Evolutionary conservation across 768 basidiomycete species (phyloP).

Genomic region (Phanerodontia chrysosporium): DNA sequence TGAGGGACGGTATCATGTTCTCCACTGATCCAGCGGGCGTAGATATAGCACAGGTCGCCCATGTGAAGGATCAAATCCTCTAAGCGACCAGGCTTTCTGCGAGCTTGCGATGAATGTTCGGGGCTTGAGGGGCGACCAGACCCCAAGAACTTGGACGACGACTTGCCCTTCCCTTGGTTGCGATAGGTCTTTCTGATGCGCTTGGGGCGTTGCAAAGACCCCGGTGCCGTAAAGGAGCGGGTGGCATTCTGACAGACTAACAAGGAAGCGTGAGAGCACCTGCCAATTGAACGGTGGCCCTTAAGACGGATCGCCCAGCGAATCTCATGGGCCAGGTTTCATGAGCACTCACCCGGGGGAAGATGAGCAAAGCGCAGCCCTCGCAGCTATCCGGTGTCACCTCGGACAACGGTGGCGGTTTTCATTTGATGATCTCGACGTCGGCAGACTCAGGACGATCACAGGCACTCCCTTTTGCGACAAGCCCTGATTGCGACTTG

Average conservation of each 20-base stretch:
- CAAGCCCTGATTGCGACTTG: background rate
- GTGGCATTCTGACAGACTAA: conserved; percentile 6
- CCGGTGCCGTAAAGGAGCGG: conserved; percentile 14
- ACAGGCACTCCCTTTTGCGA: background rate
- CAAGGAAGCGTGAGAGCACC: conserved; percentile 6
- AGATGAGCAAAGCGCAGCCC: background rate
- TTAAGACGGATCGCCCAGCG: conserved; percentile 5
- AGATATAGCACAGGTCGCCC: conserved; percentile 24
- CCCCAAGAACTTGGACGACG: conserved; percentile 5
- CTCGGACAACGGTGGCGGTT: conserved; percentile 15
- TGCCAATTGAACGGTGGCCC: conserved; percentile 5
- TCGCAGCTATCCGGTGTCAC: conserved; percentile 8
- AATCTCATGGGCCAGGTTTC: background rate
- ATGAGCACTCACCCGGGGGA: background rate
- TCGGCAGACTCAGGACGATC: conserved; percentile 14
- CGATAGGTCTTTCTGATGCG: conserved; percentile 13
- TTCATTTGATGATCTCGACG: conserved; percentile 14
- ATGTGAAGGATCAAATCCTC: conserved; percentile 18
- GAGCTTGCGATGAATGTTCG: conserved; percentile 1
- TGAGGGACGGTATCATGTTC: conserved; percentile 27
- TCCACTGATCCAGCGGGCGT: conserved; percentile 14
- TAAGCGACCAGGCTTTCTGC: conserved; percentile 21
- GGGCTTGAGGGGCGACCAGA: conserved; percentile 12
- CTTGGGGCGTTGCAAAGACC: conserved; percentile 7
- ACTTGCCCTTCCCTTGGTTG: background rate